A percentile compares a stretch with the other conserved stretches of the same genome.
Evolutionary conservation across 345 rosid species (phyloP).

Genomic region (Citrus reticulata): DNA sequence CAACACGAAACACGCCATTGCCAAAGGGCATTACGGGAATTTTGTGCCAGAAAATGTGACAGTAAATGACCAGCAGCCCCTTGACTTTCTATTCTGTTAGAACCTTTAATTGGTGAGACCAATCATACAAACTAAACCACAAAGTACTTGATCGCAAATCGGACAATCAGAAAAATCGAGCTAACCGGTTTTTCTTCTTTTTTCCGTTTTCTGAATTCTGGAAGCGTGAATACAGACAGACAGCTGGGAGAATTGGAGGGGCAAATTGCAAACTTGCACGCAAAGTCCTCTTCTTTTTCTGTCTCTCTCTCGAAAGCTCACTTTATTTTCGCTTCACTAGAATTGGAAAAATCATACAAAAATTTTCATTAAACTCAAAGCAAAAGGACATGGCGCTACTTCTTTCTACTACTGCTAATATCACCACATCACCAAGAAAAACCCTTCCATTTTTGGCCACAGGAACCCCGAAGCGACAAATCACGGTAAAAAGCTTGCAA

Average conservation of each 20-base stretch:
- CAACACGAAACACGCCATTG: not conserved
- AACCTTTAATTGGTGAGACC: not conserved
- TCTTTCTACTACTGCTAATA: conserved; percentile 12
- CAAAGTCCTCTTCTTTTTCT: conserved; percentile 7
- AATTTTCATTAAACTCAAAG: not conserved
- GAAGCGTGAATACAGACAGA: not conserved
- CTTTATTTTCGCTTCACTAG: not conserved
- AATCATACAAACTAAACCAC: not conserved
- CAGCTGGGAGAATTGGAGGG: not conserved
- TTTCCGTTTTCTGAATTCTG: not conserved
- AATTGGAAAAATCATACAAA: too few species aligned
- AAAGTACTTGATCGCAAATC: not conserved
- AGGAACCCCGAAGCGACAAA: conserved; percentile 16
- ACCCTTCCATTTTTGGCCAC: conserved; percentile 6
- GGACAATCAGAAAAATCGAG: not conserved
- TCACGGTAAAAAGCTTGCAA: conserved; percentile 5
- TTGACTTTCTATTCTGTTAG: not conserved
- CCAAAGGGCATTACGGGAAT: not conserved
- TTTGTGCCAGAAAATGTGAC: not conserved
- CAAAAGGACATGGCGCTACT: conserved; percentile 19
- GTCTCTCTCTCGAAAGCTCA: not conserved
- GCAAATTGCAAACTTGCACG: conserved; percentile 20
- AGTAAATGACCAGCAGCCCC: not conserved
- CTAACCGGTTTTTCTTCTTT: not conserved
- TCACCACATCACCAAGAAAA: conserved; percentile 17